Conservation (phyloP, 345 rosid genomes). For the Gossypium rotundifolium region DNA sequence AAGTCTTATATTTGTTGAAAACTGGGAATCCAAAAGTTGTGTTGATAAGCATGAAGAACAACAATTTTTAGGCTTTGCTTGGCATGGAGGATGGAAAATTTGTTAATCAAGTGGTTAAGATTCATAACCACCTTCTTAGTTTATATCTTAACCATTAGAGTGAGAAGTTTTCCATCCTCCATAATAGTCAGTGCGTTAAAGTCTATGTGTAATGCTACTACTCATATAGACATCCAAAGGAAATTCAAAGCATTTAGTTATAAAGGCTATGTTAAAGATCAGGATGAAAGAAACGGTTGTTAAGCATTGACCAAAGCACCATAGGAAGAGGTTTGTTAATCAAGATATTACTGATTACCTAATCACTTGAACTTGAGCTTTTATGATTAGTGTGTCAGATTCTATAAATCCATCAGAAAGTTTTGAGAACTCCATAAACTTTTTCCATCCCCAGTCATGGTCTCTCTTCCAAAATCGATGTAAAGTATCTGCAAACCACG, state of each 20-base stretch:
- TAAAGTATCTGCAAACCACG: slow-evolving; percentile 57
- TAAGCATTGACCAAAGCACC: slow-evolving; percentile 6
- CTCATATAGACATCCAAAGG: background rate
- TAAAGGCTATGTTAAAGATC: background rate
- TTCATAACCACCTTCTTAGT: too few species aligned
- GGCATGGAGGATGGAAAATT: too few species aligned
- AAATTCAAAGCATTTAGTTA: background rate
- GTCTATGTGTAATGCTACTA: background rate
- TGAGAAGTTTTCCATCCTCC: too few species aligned
- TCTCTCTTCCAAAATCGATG: slow-evolving; percentile 92
- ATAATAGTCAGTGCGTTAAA: background rate
- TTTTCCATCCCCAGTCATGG: slow-evolving; percentile 97
- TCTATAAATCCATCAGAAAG: slow-evolving; percentile 78
- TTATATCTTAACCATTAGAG: too few species aligned
- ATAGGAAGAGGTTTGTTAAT: background rate
- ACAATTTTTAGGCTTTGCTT: background rate
- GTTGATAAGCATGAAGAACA: background rate
- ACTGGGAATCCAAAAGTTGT: background rate
- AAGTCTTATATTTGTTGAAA: background rate
- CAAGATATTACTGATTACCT: slow-evolving; percentile 38
- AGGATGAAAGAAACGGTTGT: background rate
- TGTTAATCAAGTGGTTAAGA: too few species aligned
- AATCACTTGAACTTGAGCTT: slow-evolving; percentile 92
- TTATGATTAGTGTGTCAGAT: slow-evolving; percentile 71
- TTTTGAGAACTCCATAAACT: slow-evolving; percentile 84